Evolutionary conservation across 176 grass and related monocot genomes (phyloP).

Genomic region (Olyra latifolia): DNA sequence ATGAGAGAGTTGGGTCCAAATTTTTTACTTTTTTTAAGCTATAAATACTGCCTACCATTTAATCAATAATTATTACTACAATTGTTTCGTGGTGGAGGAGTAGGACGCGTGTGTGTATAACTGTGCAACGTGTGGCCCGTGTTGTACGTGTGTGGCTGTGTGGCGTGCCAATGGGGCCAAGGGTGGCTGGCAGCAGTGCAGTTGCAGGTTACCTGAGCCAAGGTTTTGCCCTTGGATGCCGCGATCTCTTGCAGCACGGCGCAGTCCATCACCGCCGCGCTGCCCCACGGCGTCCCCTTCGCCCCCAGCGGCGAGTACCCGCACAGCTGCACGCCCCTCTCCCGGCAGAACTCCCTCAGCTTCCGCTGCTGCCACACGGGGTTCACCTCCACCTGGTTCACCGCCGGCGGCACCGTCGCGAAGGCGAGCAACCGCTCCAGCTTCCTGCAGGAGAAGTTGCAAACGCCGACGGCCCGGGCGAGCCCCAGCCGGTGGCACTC

Average conservation of each 20-base stretch:
- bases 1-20: no score
- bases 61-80: no score
- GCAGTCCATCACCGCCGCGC: conserved; percentile 28
- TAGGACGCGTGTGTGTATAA: no score
- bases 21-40: no score
- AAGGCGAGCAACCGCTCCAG: conserved; percentile 19
- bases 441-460: conserved; percentile 45
- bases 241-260: conserved; percentile 26
- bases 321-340: neutral
- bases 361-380: conserved; percentile 41
- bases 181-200: no score
- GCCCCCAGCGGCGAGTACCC: conserved; percentile 33
- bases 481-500: conserved; percentile 33
- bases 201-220: neutral
- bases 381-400: conserved; percentile 44
- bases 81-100: no score
- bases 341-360: conserved; percentile 33
- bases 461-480: conserved; percentile 23
- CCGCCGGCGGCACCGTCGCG: conserved; percentile 15
- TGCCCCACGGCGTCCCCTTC: conserved; percentile 22
- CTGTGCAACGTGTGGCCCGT: no score
- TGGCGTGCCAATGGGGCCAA: neutral
- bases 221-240: neutral
- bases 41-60: no score
- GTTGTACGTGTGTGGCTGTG: no score